A percentile compares a stretch with the other conserved stretches of the same genome.
These are phyloP conservation scores for Penicillium nordicum DNA, from an alignment of 2,329 filamentous ascomycete genomes.

Conservation along the genomic window DNA sequence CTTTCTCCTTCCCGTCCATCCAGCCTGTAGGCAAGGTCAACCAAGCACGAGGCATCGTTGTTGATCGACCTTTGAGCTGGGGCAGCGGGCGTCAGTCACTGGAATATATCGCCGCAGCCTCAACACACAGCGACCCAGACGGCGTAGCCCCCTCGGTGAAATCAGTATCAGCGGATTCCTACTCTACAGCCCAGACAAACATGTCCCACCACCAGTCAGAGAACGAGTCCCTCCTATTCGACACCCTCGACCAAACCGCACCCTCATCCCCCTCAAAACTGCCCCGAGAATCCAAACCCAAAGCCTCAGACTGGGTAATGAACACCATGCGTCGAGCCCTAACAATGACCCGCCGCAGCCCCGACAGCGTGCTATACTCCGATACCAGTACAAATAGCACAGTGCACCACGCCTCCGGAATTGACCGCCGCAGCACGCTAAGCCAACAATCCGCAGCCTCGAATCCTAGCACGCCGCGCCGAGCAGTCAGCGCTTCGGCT, in stretches of 20 bases:
- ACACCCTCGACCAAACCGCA: conserved; percentile 30
- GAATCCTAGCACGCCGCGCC: conserved; percentile 34
- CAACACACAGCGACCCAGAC: conserved; percentile 25
- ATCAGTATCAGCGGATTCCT: conserved; percentile 48
- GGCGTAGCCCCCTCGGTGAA: conserved; percentile 33
- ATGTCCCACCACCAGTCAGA: conserved; percentile 51
- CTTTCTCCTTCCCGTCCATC: conserved; percentile 41
- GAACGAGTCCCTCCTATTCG: conserved; percentile 51
- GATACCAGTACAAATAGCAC: not conserved
- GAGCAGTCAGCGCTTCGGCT: conserved; percentile 49
- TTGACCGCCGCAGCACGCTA: conserved; percentile 27
- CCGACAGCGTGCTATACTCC: conserved; percentile 16
- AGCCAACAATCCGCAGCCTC: conserved; percentile 3
- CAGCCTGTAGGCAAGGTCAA: conserved; percentile 19
- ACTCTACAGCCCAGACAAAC: conserved; percentile 50
- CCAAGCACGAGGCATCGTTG: conserved; percentile 17
- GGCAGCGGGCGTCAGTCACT: conserved; percentile 26
- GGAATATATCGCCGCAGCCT: conserved; percentile 22
- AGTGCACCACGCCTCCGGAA: conserved; percentile 26
- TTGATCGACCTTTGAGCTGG: conserved; percentile 24
- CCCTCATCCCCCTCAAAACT: conserved; percentile 28
- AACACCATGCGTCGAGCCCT: conserved; percentile 66
- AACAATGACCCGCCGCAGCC: conserved; percentile 39
- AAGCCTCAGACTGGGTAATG: conserved; percentile 66
- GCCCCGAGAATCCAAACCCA: conserved; percentile 35